Base-by-base conservation (phyloP, 2,329 filamentous ascomycete species). In the Lachnellula cervina region DNA sequence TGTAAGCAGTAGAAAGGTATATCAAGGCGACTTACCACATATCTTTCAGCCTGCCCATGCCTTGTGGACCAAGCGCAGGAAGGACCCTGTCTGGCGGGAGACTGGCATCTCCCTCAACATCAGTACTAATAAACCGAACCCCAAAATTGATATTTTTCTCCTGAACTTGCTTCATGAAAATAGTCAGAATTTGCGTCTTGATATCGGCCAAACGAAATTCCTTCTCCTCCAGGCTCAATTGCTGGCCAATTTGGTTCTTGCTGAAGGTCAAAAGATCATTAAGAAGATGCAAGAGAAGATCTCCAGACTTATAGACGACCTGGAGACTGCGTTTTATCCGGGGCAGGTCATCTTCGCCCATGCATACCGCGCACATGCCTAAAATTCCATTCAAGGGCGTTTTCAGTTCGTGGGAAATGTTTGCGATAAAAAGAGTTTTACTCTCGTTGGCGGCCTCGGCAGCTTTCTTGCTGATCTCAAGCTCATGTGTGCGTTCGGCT, bases 361-460 rank as follows among this genome's bases (percentile, higher is more conserved):
- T 94, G 71, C 90, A 94, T 0, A 96, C 88, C 0, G 90, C 88
- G 63, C 88, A 92, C 87, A 97, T 94, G 57, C 94, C 94, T 66
- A 99, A 78, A 49, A 97, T 97, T 13, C 93, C 94, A 68, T 97
- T 97, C 55, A 97, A 79, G 0, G 94, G 94, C 1, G 94, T 99
- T 69, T 96, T 95, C 37, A 99, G 78, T 71, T 97, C 83, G 64
- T 86, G 83, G 1, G 84, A 87, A 50, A 97, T 96, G 66, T 97
- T 97, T 17, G 94, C 94, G 60, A 99, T 95, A 74, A 97, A 97
- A 8, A 97, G 78, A 0, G 94, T 97, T 74, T 99, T 99, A 77
- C 90, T 95, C 73, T 96, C 89, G 65, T 96, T 97, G 3, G 92
- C 92, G n/a, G 89, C 88, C 71, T 96, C 92, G 1, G 92, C 92